These are phyloP conservation scores for Silene vulgaris DNA, from an alignment of 179 eudicot genomes.

Conservation along the genomic window DNA sequence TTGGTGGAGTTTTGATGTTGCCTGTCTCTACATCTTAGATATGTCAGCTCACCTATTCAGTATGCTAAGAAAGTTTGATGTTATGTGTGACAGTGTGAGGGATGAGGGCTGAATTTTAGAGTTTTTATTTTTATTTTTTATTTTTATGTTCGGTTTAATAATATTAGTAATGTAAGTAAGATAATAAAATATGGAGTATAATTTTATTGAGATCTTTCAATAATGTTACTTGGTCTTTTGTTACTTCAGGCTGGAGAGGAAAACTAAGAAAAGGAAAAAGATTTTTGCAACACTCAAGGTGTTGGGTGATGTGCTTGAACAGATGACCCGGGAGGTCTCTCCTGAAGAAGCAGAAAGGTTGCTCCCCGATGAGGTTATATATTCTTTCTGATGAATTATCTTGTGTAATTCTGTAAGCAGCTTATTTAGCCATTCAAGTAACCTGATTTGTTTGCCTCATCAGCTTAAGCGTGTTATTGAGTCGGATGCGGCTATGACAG, in stretches of 20 bases:
- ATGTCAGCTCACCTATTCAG: not conserved
- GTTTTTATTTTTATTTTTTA: not conserved
- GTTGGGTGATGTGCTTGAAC: slow-evolving; percentile 78
- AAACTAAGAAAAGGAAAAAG: slow-evolving; percentile 78
- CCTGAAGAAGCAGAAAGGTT: slow-evolving; percentile 84
- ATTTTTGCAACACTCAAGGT: slow-evolving; percentile 93
- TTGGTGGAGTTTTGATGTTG: not conserved
- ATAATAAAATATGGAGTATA: no score
- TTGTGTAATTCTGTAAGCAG: not conserved
- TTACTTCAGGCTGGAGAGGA: slow-evolving; percentile 72
- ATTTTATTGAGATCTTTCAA: slow-evolving; percentile 2
- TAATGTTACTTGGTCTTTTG: not conserved
- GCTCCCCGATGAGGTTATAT: slow-evolving; percentile 81
- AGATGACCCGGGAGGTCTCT: slow-evolving; percentile 79
- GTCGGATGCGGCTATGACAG: slow-evolving; percentile 98
- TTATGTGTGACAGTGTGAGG: slow-evolving; percentile 7
- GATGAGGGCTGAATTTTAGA: not conserved
- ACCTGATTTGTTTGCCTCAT: slow-evolving; percentile 19
- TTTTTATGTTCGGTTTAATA: no score
- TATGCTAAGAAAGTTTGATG: slow-evolving; percentile 2
- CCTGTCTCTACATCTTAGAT: not conserved
- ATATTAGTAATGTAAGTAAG: no score
- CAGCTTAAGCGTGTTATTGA: slow-evolving; percentile 91
- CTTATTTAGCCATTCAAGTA: not conserved
- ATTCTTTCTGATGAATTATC: not conserved